These are phyloP conservation scores for Pseudopithomyces chartarum DNA, from an alignment of 2,329 filamentous ascomycete species.

Conservation along the genomic window DNA sequence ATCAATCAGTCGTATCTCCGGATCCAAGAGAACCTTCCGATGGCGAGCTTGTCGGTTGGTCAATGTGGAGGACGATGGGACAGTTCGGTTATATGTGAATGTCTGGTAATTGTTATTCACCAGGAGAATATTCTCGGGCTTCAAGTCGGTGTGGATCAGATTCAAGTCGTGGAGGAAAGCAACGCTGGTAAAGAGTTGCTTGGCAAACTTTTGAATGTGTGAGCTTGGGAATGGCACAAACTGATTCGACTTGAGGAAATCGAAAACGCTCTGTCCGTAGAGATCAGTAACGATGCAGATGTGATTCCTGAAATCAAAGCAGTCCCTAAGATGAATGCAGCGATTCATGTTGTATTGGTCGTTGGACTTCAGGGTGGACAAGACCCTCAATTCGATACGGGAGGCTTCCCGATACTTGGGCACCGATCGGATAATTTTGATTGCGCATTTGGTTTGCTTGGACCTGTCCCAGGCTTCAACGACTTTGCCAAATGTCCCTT, in stretches of 20 bases:
- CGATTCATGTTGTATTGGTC: conserved; percentile 91
- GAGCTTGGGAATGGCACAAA: conserved; percentile 98
- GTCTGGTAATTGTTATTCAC: conserved; percentile 69
- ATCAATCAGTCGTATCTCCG: conserved; percentile 70
- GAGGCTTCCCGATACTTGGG: conserved; percentile 98
- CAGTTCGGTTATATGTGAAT: conserved; percentile 71
- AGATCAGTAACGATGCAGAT: conserved; percentile 84
- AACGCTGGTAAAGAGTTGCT: conserved; percentile 96
- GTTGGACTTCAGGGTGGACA: conserved; percentile 90
- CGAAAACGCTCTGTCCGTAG: conserved; percentile 94
- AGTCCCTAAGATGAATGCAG: conserved; percentile 95
- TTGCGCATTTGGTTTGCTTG: conserved; percentile 80
- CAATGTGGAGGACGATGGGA: conserved; percentile 66
- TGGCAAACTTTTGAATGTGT: conserved; percentile 95
- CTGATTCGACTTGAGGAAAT: conserved; percentile 92
- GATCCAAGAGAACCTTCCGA: conserved; percentile 66
- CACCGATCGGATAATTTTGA: conserved; percentile 98
- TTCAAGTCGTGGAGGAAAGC: conserved; percentile 97
- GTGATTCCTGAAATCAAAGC: conserved; percentile 95
- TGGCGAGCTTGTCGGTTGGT: conserved; percentile 63
- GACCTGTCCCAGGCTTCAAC: conserved; percentile 86
- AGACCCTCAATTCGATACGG: conserved; percentile 88
- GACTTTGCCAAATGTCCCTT: conserved; percentile 98
- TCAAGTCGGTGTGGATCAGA: conserved; percentile 86
- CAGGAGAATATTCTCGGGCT: conserved; percentile 71